Conservation (phyloP, 495 filamentous ascomycete genomes). For the Thozetella sp. region DNA sequence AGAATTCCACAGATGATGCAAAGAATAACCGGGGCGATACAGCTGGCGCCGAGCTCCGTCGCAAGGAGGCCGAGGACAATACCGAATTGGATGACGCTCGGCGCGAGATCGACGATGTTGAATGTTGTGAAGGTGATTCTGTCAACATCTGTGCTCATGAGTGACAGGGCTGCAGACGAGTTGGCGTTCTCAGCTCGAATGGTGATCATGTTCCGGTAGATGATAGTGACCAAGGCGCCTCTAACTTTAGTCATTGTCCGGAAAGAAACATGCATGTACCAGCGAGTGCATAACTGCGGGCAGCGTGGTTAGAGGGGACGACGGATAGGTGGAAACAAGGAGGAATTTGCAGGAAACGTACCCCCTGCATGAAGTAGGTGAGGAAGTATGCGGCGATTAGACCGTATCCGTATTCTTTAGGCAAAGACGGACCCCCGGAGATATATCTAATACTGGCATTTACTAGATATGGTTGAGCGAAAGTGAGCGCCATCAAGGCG, state of each 20-base stretch:
- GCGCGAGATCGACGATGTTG: conserved; percentile 4
- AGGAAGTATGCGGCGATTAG: conserved; percentile 56
- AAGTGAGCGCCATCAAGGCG: conserved; percentile 10
- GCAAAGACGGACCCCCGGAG: conserved; percentile 31
- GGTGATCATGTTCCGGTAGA: conserved; percentile 12
- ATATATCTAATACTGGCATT: conserved; percentile 12
- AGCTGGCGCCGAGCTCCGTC: conserved; percentile 8
- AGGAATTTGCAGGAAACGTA: conserved; percentile 6
- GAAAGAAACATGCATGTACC: conserved; percentile 12
- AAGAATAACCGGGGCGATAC: conserved; percentile 8
- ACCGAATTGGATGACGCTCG: conserved; percentile 8
- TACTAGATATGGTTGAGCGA: conserved; percentile 23
- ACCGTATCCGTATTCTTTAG: conserved; percentile 51
- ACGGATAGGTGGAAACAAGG: neutral
- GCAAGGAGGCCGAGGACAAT: conserved; percentile 9
- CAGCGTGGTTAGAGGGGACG: neutral
- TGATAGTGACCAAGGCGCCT: conserved; percentile 9
- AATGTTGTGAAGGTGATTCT: conserved; percentile 12
- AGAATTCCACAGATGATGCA: conserved; percentile 5
- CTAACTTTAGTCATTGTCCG: conserved; percentile 14
- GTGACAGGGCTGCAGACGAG: conserved; percentile 11
- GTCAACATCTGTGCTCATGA: conserved; percentile 17
- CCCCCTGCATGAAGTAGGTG: conserved; percentile 55
- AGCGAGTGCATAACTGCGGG: conserved; percentile 5
- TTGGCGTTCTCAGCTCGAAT: conserved; percentile 10